Base-by-base conservation (phyloP, 225 moss, liverwort and hornwort genomes). In the Pseudoscleropodium purum region DNA sequence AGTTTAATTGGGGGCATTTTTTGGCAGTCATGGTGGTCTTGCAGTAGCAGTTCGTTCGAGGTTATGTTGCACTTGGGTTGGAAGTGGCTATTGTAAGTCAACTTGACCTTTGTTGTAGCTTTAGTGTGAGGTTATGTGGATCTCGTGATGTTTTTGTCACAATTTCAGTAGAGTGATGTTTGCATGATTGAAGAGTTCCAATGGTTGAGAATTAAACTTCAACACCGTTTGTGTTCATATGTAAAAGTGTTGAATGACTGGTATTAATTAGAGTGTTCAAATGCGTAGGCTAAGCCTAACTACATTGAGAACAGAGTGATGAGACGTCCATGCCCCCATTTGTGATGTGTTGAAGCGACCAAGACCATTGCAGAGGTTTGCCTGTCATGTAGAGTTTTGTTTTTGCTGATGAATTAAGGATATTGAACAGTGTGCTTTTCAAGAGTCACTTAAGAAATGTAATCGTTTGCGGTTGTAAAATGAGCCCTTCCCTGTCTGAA, bases 11-110 rank as follows among this genome's bases (percentile, higher is more conserved):
- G 64, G 31, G 33, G 16, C 2, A 64, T 19, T 6, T 29, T 25
- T 49, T 47, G 65, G 81, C 52, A 86, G 84, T 43, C 60, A 92
- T 87, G 90, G 89, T 62, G 68, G n/a, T 62, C 30, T 79, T 74
- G 83, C 83, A 84, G 92, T 75, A 75, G 75, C 82, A 90, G 65
- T 59, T 90, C 31, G 52, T 89, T 60, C 75, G 87, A 79, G 43
- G 89, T 75, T 87, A 81, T 57, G 68, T 68, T 60, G 62, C 80
- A n/a, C 68, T 92, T 54, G 87, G 66, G 45, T 89, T 87, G 86
- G 27, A 86, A 23, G 16, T 84, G 11, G 87, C 80, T 15, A 87
- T 90, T 79, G 92, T 92, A 56, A 92, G 90, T 84, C 25, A n/a
- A 51, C 26, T 59, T 82, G 70, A 77, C n/a, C 30, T 86, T 31